phyloP scores from a whole-genome alignment of 371 early-diverging fungal species.

The Mortierella sp. region DNA sequence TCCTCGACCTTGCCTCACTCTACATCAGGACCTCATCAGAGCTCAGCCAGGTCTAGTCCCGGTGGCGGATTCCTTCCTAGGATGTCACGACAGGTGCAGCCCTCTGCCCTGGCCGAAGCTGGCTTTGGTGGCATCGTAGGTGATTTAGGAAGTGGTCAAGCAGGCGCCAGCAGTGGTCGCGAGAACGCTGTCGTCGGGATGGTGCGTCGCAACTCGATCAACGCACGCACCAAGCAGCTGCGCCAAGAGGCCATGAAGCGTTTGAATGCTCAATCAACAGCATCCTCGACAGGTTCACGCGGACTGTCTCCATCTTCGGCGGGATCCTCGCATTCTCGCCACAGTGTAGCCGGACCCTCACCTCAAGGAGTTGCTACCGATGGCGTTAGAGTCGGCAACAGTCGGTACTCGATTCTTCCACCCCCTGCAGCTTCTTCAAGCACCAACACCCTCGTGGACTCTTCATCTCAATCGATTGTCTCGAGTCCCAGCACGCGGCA shows the following conservation, averaged over 20 bases:
- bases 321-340: background rate
- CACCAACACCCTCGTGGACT: too few relatives aligned
- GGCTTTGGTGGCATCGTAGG: conserved; percentile 17
- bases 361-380: background rate
- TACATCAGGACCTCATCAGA: background rate
- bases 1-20: conserved; percentile 9
- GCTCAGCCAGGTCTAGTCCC: background rate
- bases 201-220: conserved; percentile 33
- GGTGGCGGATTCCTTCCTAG: conserved; percentile 21
- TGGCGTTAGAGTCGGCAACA: conserved; percentile 18
- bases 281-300: conserved; percentile 5
- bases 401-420: conserved; percentile 26
- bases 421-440: background rate
- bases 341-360: background rate
- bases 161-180: background rate
- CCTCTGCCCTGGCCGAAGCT: conserved; percentile 12
- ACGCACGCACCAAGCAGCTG: conserved; percentile 35
- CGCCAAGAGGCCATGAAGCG: conserved; percentile 38
- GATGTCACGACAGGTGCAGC: conserved; percentile 18
- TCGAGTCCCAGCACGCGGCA: background rate
- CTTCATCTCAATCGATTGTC: conserved; percentile 2
- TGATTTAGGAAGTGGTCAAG: background rate
- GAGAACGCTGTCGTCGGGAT: conserved; percentile 8
- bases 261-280: conserved; percentile 17
- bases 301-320: background rate